Evolutionary conservation across 768 basidiomycete genomes (phyloP).

Genomic region (Chalciporus chontae): DNA sequence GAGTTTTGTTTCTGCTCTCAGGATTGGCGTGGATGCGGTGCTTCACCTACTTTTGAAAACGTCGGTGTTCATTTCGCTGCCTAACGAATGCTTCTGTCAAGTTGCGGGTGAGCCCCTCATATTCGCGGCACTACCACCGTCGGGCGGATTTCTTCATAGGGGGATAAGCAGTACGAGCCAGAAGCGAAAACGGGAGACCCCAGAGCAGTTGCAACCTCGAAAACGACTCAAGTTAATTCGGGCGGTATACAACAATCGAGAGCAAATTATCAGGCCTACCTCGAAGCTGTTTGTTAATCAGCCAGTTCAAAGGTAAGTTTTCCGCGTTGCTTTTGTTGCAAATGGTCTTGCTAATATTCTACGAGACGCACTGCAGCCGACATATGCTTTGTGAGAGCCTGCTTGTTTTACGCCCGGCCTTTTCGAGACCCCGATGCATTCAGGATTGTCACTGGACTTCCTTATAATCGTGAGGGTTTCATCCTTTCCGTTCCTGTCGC

Average conservation of each 20-base stretch:
- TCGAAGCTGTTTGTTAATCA: conserved; percentile 9
- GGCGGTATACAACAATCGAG: background rate
- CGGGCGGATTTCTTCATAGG: conserved; percentile 9
- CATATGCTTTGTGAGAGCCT: conserved; percentile 48
- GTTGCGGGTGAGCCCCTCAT: conserved; percentile 71
- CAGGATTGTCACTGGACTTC: conserved; percentile 59
- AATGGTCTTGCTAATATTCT: conserved; percentile 5
- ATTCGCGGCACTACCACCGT: conserved; percentile 32
- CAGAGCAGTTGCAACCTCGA: conserved; percentile 16
- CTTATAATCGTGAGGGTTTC: conserved; percentile 54
- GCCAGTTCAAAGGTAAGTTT: conserved; percentile 19
- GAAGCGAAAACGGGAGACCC: conserved; percentile 21
- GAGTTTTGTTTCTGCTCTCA: conserved; percentile 25
- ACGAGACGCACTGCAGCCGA: conserved; percentile 46
- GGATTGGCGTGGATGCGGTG: conserved; percentile 76
- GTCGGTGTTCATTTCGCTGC: conserved; percentile 71
- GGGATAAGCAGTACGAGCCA: conserved; percentile 6
- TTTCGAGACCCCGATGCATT: conserved; percentile 46
- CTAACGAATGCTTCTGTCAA: conserved; percentile 84
- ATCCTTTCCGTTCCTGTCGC: background rate
- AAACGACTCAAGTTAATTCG: conserved; percentile 26
- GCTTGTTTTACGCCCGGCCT: conserved; percentile 69
- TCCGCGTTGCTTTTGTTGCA: background rate
- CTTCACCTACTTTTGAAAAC: conserved; percentile 73
- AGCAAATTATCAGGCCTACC: conserved; percentile 4